Base-by-base conservation (phyloP, 2,329 filamentous ascomycete species). In the Curvularia spicifera region DNA sequence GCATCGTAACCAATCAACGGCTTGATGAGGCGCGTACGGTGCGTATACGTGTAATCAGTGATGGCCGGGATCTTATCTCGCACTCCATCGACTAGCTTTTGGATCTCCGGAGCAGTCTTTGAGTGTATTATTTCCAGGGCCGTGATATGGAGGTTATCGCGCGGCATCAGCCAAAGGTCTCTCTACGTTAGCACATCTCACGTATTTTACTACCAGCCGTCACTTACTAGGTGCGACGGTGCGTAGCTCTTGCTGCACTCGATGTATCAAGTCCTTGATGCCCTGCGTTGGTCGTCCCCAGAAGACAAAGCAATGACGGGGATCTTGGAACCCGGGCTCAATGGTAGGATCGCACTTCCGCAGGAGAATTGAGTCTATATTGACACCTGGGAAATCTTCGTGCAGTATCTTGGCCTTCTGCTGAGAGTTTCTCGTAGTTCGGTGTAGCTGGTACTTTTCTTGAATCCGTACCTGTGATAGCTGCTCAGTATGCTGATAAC, bases 141-240 rank as follows among this genome's bases (percentile, higher is more conserved):
- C 0, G 94, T 98, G 78, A 96, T 86, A 77, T 98, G 94, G 71
- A 97, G 88, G 59, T 85, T 85, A 53, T 89, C 81, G 9, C 83
- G 78, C 0, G 93, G 92, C 90, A 96, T 96, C 43, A 94, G 82
- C 94, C 94, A 98, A 26, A 96, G 79, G 64, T 83, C 91, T 93
- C 22, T 4, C 24, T 6, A 15, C 31, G 35, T 69, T 46, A 71
- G 63, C 29, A 8, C 22, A 33, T 33, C 5, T 4, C 6, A 18
- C 33, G 3, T 39, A 6, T 29, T 12, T 18, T 13, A 28, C 35
- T n/a, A 31, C 24, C 7, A 18, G 18, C 7, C 29, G 12, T 4
- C 5, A 49, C 88, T 74, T 80, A 95, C 92, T 85, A 35, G 91
- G 90, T 13, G 89, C 88, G 20, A 86, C 83, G 20, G 82, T 78